These are phyloP conservation scores for Bretziella fagacearum DNA, from an alignment of 2,329 filamentous ascomycete genomes.

Conservation along the genomic window DNA sequence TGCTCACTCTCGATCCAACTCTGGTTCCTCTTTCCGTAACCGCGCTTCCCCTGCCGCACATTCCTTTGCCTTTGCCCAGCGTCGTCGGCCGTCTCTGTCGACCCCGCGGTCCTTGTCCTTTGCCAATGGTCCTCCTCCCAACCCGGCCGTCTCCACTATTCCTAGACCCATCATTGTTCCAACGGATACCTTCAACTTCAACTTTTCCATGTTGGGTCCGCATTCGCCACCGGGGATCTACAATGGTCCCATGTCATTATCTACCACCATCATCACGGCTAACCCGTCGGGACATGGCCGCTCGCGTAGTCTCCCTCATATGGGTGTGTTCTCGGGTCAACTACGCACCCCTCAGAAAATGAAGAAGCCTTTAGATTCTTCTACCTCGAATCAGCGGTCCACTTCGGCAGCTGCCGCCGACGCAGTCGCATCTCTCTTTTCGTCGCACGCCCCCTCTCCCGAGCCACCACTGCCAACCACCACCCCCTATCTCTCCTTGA, in stretches of 20 bases:
- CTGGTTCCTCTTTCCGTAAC: conserved; percentile 5
- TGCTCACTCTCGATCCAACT: not conserved
- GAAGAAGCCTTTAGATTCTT: conserved; percentile 5
- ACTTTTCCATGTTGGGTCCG: not conserved
- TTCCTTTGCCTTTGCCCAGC: conserved; percentile 12
- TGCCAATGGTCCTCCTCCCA: conserved; percentile 11
- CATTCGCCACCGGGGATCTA: not conserved
- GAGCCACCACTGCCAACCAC: not conserved
- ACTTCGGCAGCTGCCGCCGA: not conserved
- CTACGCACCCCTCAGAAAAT: conserved; percentile 13
- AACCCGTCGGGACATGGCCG: not conserved
- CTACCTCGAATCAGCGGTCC: not conserved
- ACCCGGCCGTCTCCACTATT: not conserved
- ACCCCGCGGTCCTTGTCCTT: conserved; percentile 13
- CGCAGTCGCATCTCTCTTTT: not conserved
- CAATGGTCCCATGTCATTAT: not conserved
- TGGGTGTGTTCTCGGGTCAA: conserved; percentile 8
- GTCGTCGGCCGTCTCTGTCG: conserved; percentile 9
- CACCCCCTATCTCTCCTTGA: not conserved
- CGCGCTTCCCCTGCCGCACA: conserved; percentile 5
- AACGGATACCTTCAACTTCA: conserved; percentile 5
- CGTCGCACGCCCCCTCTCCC: not conserved
- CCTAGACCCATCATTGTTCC: not conserved
- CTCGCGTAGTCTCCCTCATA: conserved; percentile 10
- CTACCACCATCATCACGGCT: not conserved